Percentiles rank a stretch among this genome's conserved stretches.
Evolutionary conservation across 106 monocot genomes (phyloP).

Genomic region (Platanthera zijinensis): DNA sequence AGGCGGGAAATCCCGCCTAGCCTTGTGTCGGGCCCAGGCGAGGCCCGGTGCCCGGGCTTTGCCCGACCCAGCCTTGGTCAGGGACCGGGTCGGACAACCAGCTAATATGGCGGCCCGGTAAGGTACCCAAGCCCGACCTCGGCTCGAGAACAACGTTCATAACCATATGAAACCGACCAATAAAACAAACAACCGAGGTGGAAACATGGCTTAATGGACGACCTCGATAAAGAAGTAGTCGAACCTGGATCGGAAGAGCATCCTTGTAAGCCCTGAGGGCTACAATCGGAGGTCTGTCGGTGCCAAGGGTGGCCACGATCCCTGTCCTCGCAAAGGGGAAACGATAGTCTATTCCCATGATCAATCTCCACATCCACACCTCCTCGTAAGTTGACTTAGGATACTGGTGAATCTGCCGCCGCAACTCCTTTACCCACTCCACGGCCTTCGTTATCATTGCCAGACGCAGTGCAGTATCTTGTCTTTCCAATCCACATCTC

Average conservation of each 20-base stretch:
- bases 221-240: not conserved
- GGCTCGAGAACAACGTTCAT: not conserved
- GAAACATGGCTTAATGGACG: not conserved
- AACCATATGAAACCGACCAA: not conserved
- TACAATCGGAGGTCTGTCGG: slow-evolving; percentile 35
- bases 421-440: slow-evolving; percentile 37
- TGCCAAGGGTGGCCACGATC: slow-evolving; percentile 46
- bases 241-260: slow-evolving; percentile 65
- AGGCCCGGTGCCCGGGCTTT: too few relatives aligned
- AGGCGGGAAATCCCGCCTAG: too few relatives aligned
- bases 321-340: slow-evolving; percentile 50
- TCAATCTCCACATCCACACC: slow-evolving; percentile 48
- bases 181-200: not conserved
- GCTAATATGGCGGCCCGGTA: too few relatives aligned
- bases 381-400: slow-evolving; percentile 73
- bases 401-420: slow-evolving; percentile 53
- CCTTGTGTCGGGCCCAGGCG: too few relatives aligned
- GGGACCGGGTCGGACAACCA: too few relatives aligned
- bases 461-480: slow-evolving; percentile 32
- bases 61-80: too few relatives aligned
- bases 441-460: slow-evolving; percentile 31
- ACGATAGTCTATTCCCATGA: slow-evolving; percentile 27
- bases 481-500: slow-evolving; percentile 20
- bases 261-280: slow-evolving; percentile 72
- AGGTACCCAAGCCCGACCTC: too few relatives aligned